Conservation (phyloP, 1,284 basidiomycete genomes). For the Austropuccinia psidii region DNA sequence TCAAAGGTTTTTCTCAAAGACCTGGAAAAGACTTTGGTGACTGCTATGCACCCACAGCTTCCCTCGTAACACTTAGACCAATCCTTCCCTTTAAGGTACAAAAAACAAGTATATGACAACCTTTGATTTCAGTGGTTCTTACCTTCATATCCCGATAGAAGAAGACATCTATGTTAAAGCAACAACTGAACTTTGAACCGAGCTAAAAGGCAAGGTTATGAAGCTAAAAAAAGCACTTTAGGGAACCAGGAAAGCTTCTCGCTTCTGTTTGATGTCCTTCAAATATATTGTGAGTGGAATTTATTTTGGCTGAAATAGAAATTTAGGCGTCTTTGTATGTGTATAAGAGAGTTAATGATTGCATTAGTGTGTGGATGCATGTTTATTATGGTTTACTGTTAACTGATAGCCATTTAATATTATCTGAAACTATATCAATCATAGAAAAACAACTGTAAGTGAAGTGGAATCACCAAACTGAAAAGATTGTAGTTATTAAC, state of each 20-base stretch:
- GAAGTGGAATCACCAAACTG: neutral
- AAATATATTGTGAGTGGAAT: neutral
- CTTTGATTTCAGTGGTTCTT: neutral
- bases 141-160: conserved; percentile 1
- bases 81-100: neutral
- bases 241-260: neutral
- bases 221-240: neutral
- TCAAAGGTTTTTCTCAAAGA: neutral
- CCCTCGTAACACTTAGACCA: neutral
- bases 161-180: neutral
- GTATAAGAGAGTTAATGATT: neutral
- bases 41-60: neutral
- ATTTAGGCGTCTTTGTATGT: neutral
- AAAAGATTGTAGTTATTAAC: conserved; percentile 9
- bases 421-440: too few species aligned
- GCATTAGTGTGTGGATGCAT: neutral
- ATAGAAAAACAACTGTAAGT: neutral
- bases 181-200: neutral
- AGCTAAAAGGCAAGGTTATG: neutral
- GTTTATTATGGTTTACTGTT: neutral
- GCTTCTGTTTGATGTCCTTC: conserved; percentile 7
- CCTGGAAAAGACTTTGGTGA: neutral
- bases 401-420: neutral
- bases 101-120: neutral
- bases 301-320: neutral